phyloP scores from a whole-genome alignment of 306 rosid species.

The Arachis hypogaea region DNA sequence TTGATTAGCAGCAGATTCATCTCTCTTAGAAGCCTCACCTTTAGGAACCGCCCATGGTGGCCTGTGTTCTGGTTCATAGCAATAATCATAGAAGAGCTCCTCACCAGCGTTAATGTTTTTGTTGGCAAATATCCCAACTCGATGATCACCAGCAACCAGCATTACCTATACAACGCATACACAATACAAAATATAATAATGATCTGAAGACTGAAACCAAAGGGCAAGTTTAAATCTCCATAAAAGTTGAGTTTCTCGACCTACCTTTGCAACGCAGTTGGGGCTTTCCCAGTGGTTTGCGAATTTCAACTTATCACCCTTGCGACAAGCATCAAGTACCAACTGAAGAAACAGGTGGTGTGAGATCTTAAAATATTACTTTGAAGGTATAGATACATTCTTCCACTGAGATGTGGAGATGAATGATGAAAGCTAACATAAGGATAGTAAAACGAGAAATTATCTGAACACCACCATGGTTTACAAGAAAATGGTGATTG shows the following conservation, averaged over 20 bases:
- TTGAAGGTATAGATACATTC: not conserved
- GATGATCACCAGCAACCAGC: constrained; percentile 84
- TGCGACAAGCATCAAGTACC: constrained; percentile 81
- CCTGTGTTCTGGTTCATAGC: constrained; percentile 49
- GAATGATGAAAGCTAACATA: not conserved
- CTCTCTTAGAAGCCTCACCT: constrained; percentile 57
- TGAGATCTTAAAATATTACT: not conserved
- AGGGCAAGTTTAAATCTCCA: not conserved
- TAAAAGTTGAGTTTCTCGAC: constrained; percentile 4
- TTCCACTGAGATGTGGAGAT: not conserved
- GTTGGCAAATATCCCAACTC: constrained; percentile 85
- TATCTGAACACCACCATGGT: not conserved
- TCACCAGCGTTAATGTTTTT: constrained; percentile 72
- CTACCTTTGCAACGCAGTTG: constrained; percentile 79
- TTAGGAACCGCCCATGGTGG: constrained; percentile 73
- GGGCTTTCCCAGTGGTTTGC: constrained; percentile 84
- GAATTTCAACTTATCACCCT: constrained; percentile 87
- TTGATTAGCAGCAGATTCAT: constrained; percentile 51
- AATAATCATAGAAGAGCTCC: constrained; percentile 82
- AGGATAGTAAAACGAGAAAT: not conserved
- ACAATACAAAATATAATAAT: constrained; percentile 11
- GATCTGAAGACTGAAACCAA: not conserved
- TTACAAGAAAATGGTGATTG: not conserved
- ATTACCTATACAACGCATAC: constrained; percentile 50
- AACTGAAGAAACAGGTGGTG: constrained; percentile 50